Evolutionary conservation across 805 yeast genomes (phyloP).

Genomic region (Ogataea pini): DNA sequence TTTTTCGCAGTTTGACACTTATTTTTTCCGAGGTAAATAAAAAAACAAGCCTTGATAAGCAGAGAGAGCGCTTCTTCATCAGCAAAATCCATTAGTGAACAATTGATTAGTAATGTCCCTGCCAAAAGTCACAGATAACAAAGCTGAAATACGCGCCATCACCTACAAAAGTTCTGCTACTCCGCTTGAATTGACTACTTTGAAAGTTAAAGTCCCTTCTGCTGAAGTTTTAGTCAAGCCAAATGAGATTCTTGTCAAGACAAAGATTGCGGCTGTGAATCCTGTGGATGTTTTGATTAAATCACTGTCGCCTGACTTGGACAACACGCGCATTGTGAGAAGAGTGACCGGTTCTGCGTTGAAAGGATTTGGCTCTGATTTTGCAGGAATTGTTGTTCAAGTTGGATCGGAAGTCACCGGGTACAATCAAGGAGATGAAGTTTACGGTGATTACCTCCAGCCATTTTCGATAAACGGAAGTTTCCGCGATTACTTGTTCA

Average conservation of each 20-base stretch:
- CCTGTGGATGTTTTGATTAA: constrained; percentile 21
- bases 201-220: constrained; percentile 8
- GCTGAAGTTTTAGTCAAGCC: constrained; percentile 14
- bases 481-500: constrained; percentile 44
- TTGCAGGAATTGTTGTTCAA: constrained; percentile 21
- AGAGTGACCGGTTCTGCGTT: neutral
- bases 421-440: constrained; percentile 19
- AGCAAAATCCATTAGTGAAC: neutral
- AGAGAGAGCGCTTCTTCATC: neutral
- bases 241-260: constrained; percentile 19
- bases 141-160: constrained; percentile 9
- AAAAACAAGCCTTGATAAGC: neutral
- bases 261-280: constrained; percentile 20
- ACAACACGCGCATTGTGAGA: neutral
- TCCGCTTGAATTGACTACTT: constrained; percentile 15
- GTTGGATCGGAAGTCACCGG: constrained; percentile 19
- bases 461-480: constrained; percentile 37
- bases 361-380: constrained; percentile 25
- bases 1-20: too few relatives aligned
- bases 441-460: constrained; percentile 14
- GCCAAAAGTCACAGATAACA: constrained; percentile 10
- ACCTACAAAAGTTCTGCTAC: constrained; percentile 17
- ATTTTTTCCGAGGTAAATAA: too few relatives aligned
- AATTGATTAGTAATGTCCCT: neutral
- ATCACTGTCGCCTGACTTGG: constrained; percentile 10